Percentiles rank a stretch among this genome's conserved stretches.
These are phyloP conservation scores for Ophiocordyceps camponoti-saundersi DNA, from an alignment of 2,329 filamentous ascomycete genomes.

Conservation along the genomic window DNA sequence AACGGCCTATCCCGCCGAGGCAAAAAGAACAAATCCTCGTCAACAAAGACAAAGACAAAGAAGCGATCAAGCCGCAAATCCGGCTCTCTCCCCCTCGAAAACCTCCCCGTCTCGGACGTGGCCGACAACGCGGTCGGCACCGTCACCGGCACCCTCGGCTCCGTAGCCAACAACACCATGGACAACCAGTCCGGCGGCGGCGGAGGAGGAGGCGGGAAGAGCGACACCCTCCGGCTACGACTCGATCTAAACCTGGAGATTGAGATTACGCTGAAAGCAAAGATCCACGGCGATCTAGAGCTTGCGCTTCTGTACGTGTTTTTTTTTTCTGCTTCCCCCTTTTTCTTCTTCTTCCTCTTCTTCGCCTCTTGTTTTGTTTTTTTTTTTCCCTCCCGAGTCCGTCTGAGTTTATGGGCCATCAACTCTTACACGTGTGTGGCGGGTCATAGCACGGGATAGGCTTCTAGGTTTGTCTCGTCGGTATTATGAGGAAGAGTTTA, in stretches of 20 bases:
- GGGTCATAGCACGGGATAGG: too few species aligned
- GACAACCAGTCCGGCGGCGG: slow-evolving; percentile 16
- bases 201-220: slow-evolving; percentile 6
- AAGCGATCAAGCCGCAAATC: not conserved
- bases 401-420: too few species aligned
- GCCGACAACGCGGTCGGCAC: slow-evolving; percentile 19
- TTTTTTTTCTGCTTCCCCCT: not conserved
- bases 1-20: slow-evolving; percentile 10
- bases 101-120: slow-evolving; percentile 17
- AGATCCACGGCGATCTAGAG: slow-evolving; percentile 62
- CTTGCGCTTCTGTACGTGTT: slow-evolving; percentile 47
- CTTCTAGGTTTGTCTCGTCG: too few species aligned
- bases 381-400: not conserved
- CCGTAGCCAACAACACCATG: slow-evolving; percentile 19
- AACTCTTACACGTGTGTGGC: too few species aligned
- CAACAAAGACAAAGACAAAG: not conserved
- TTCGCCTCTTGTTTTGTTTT: not conserved
- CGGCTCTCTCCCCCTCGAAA: slow-evolving; percentile 15
- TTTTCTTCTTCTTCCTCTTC: not conserved
- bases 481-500: too few species aligned
- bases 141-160: slow-evolving; percentile 23
- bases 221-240: slow-evolving; percentile 47
- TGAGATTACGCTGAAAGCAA: slow-evolving; percentile 65
- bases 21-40: slow-evolving; percentile 6
- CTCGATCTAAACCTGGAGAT: slow-evolving; percentile 64